phyloP scores from a whole-genome alignment of 2,329 filamentous ascomycete species.

The Eutypella sp. region DNA sequence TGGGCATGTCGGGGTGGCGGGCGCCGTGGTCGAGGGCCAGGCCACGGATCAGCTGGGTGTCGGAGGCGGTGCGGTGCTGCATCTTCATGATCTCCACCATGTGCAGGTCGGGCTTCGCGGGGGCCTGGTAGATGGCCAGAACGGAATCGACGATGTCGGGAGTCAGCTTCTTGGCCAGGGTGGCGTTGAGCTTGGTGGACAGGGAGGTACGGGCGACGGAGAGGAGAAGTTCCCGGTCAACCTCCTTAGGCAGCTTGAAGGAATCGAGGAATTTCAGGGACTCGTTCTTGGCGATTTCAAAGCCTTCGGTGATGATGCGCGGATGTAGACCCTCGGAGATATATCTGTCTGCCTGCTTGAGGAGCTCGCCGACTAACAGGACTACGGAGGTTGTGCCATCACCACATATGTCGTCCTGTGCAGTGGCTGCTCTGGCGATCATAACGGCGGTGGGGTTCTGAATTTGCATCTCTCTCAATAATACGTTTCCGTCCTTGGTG shows the following conservation, averaged over 20 bases:
- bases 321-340: conserved; percentile 97
- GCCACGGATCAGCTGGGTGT: conserved; percentile 92
- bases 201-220: conserved; percentile 92
- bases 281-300: conserved; percentile 93
- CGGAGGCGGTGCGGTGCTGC: conserved; percentile 94
- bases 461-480: conserved; percentile 79
- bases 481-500: conserved; percentile 96
- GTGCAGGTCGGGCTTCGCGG: conserved; percentile 90
- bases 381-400: conserved; percentile 98
- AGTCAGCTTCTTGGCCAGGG: conserved; percentile 84
- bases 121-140: conserved; percentile 84
- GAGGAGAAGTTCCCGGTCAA: conserved; percentile 89
- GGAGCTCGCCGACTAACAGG: conserved; percentile 86
- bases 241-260: conserved; percentile 84
- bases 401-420: conserved; percentile 96
- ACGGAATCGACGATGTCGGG: conserved; percentile 96
- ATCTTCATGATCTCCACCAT: conserved; percentile 99
- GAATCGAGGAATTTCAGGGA: conserved; percentile 89
- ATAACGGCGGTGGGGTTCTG: conserved; percentile 95
- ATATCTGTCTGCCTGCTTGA: conserved; percentile 96
- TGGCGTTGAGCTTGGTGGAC: conserved; percentile 88
- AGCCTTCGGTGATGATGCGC: conserved; percentile 93
- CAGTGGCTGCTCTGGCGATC: conserved; percentile 80
- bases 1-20: conserved; percentile 96
- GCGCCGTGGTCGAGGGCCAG: conserved; percentile 93